Evolutionary conservation across 352 stramenopile genomes (phyloP), one percentile per base, ranked within the genome.

Genomic region (Phytopythium aichiense): DNA sequence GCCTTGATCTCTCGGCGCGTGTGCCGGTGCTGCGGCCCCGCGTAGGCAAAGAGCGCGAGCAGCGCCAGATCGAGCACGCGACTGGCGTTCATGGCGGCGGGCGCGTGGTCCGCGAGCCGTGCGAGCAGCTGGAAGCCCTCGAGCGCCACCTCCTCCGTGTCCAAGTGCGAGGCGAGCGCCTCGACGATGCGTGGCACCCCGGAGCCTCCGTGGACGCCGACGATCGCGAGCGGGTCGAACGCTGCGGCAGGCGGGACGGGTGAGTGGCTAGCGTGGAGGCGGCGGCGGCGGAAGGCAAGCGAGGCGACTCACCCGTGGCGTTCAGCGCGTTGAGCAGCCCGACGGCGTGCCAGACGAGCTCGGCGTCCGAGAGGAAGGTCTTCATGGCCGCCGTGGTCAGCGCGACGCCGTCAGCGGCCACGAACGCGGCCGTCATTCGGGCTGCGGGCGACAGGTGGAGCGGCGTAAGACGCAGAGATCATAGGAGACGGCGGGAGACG

Each of bases 61-160:
- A 89, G 88, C 56, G 79, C 81, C 4, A 92, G 70, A 63, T 92
- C 83, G 55, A 91, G 62, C 45, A 89, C 81, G 33, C 87, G 87
- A 56, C 69, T 77, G 15, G 79, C 65, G 56, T 92, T 90, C 37
- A 90, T 72, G 31, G 74, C 67, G 15, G 64, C 64, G 48, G 77
- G 87, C 0, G 76, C 72, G 18, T 89, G 72, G 1, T 58, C 54
- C 0, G 81, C 83, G 2, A 92, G 60, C 6, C 76, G 72, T 37
- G 78, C 63, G 6, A 92, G 76, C 13, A 92, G 63, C 48, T 88
- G 83, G 43, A 92, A 89, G 1, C 83, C 81, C 64, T 92, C 83
- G 8, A 92, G 76, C 0, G 74, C 78, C 49, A 92, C 82, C 52
- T 92, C 83, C 48, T 91, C 83, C 0, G 82, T 88, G 60, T 89